Percentiles rank a stretch among this genome's conserved stretches.
Evolutionary conservation across 192 early-diverging fungal genomes (phyloP).

Genomic region (Linnemannia exigua): DNA sequence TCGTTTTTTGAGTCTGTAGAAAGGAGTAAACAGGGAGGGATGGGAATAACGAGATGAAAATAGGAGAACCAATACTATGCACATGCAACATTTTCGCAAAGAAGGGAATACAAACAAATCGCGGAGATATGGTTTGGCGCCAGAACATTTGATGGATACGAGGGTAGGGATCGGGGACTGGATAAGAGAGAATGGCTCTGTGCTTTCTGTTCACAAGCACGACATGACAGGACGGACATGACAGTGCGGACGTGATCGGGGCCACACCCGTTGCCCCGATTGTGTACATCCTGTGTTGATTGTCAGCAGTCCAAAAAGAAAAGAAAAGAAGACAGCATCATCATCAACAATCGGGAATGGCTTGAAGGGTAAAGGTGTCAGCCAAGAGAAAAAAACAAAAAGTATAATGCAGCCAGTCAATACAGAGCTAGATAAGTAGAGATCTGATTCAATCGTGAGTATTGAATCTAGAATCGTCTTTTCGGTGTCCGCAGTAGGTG

Average conservation of each 20-base stretch:
- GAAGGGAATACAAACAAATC: background rate
- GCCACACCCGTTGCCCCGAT: no score
- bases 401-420: background rate
- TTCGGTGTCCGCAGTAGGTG: no score
- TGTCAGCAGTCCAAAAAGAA: no score
- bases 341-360: no score
- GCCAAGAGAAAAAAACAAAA: background rate
- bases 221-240: no score
- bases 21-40: background rate
- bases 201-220: no score
- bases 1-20: background rate
- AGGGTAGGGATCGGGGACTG: background rate
- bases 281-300: no score
- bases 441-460: background rate
- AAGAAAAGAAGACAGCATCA: no score
- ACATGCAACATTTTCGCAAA: background rate
- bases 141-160: background rate
- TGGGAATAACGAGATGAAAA: background rate
- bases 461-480: background rate
- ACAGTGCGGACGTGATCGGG: no score
- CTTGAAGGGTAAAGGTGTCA: background rate
- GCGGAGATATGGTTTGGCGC: background rate
- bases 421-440: background rate
- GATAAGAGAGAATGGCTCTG: no score
- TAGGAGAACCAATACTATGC: background rate